phyloP scores from a whole-genome alignment of 1,139 yeast genomes.

The Entelexis paramagnoliae region DNA sequence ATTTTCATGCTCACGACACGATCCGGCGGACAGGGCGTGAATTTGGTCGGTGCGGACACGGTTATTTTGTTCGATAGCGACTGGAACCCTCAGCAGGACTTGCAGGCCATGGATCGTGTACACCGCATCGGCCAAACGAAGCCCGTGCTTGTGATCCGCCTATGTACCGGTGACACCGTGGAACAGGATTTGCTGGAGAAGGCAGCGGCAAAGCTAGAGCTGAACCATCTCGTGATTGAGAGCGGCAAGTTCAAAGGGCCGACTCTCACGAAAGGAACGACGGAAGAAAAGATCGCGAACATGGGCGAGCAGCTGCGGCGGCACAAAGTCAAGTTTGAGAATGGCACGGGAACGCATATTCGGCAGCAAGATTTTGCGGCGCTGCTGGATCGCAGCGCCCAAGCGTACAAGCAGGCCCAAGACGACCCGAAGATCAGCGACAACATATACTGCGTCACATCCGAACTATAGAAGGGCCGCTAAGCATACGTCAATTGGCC shows the following conservation, averaged over 20 bases:
- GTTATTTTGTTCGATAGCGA: conserved; percentile 86
- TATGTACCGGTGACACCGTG: conserved; percentile 65
- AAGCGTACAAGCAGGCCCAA: conserved; percentile 36
- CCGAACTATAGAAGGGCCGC: conserved; percentile 8
- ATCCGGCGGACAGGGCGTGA: conserved; percentile 91
- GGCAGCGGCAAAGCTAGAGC: conserved; percentile 66
- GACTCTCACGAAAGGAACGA: conserved; percentile 24
- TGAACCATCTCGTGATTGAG: conserved; percentile 76
- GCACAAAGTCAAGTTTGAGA: conserved; percentile 21
- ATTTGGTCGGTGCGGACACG: conserved; percentile 76
- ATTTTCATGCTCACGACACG: conserved; percentile 76
- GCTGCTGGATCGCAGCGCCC: conserved; percentile 44
- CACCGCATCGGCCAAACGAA: conserved; percentile 84
- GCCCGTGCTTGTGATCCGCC: conserved; percentile 72
- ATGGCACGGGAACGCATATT: conserved; percentile 26
- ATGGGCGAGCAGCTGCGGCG: conserved; percentile 21
- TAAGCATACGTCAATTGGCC: too few relatives aligned
- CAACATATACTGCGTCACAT: conserved; percentile 17
- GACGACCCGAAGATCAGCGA: conserved; percentile 15
- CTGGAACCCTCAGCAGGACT: conserved; percentile 95
- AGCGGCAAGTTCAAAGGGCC: conserved; percentile 65
- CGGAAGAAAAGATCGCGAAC: conserved; percentile 29
- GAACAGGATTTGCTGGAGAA: conserved; percentile 71
- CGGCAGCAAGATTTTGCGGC: conserved; percentile 41
- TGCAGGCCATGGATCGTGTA: conserved; percentile 92